Percentiles rank a stretch among this genome's conserved stretches.
These are phyloP conservation scores for Eudorina sp. DNA, from an alignment of 139 green algal genomes.

Conservation along the genomic window DNA sequence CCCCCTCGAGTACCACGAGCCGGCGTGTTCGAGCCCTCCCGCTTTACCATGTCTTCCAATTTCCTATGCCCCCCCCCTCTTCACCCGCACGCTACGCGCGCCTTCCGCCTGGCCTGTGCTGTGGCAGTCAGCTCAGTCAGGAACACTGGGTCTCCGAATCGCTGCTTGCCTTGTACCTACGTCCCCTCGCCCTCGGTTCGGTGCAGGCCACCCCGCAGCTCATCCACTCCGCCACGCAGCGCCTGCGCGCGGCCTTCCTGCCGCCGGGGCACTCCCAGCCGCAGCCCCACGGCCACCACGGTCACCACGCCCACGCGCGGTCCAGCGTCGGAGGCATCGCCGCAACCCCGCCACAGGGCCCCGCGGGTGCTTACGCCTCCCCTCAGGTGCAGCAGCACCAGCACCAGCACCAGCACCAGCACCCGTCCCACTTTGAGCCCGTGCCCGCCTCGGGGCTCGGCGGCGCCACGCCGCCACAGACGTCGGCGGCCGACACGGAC, in stretches of 20 bases:
- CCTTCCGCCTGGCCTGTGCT: too few species aligned
- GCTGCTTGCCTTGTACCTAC: background rate
- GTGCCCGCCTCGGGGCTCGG: too few species aligned
- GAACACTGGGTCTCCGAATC: too few species aligned
- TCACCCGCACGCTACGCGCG: too few species aligned
- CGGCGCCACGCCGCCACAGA: too few species aligned
- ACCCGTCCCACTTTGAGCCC: too few species aligned
- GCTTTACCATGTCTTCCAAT: too few species aligned
- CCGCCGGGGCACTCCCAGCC: constrained; percentile 2
- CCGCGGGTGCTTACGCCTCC: background rate
- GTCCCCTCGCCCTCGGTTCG: background rate
- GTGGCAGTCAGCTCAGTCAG: too few species aligned
- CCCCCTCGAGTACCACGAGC: too few species aligned
- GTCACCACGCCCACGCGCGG: background rate
- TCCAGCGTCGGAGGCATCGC: background rate
- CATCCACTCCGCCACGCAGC: background rate
- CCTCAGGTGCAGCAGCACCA: background rate
- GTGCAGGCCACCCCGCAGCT: background rate
- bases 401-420: background rate
- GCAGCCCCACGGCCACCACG: background rate
- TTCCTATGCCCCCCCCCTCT: too few species aligned
- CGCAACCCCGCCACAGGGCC: background rate
- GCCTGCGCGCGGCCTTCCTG: constrained; percentile 18
- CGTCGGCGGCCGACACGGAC: too few species aligned
- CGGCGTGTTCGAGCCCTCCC: too few species aligned